Evolutionary conservation across 805 yeast species (phyloP).

Genomic region (Brettanomyces sp.): DNA sequence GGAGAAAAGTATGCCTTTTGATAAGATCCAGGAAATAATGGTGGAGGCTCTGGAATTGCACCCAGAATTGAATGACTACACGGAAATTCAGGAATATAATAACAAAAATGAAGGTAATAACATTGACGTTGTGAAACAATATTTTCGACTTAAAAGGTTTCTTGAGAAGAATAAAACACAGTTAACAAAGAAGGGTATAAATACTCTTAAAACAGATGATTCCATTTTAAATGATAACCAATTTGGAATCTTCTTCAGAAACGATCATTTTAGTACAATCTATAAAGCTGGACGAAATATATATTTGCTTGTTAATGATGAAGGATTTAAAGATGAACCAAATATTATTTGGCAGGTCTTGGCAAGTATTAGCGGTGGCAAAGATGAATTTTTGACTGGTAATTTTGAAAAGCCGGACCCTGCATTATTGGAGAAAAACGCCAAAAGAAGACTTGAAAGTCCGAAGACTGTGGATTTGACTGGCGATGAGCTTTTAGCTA

Average conservation of each 20-base stretch:
- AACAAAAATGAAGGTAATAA: slow-evolving; percentile 1
- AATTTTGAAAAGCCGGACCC: slow-evolving; percentile 37
- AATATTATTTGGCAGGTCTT: slow-evolving; percentile 80
- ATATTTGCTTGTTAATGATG: slow-evolving; percentile 65
- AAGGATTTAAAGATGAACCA: slow-evolving; percentile 39
- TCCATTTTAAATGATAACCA: slow-evolving; percentile 33
- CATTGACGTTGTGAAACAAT: slow-evolving; percentile 4
- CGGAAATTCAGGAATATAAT: not conserved
- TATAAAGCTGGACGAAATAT: slow-evolving; percentile 40
- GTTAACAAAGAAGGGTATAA: slow-evolving; percentile 60
- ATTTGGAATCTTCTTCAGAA: slow-evolving; percentile 70
- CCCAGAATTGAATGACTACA: not conserved
- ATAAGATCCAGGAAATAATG: slow-evolving; percentile 22
- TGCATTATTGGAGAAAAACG: not conserved
- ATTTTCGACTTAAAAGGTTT: slow-evolving; percentile 25
- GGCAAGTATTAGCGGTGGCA: slow-evolving; percentile 53
- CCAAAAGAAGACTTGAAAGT: not conserved
- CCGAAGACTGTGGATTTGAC: slow-evolving; percentile 12
- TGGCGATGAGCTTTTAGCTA: slow-evolving; percentile 19
- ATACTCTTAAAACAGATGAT: slow-evolving; percentile 25
- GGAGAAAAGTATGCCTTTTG: slow-evolving; percentile 11
- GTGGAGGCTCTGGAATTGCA: slow-evolving; percentile 4
- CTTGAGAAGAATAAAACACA: slow-evolving; percentile 63
- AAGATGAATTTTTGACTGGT: slow-evolving; percentile 65
- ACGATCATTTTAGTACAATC: slow-evolving; percentile 79